phyloP scores from a whole-genome alignment of 805 yeast genomes.

The Cyberlindnera maritima region DNA sequence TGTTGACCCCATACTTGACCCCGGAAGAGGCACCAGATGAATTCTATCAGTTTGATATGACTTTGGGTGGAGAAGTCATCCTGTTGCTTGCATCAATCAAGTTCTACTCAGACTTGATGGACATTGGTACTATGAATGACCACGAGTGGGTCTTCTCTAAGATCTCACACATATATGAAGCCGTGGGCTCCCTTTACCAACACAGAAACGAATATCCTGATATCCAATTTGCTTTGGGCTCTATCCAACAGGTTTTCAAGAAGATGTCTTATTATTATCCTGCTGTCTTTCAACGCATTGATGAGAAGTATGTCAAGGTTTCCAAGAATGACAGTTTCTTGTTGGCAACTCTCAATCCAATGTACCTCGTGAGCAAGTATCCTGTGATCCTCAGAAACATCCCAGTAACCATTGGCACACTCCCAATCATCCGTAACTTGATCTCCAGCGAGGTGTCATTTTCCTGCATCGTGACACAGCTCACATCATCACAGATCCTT shows the following conservation, averaged over 20 bases:
- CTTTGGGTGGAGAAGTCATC: constrained; percentile 15
- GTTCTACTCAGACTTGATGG: constrained; percentile 19
- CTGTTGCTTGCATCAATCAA: constrained; percentile 16
- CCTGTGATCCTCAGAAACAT: constrained; percentile 10
- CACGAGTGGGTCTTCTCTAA: constrained; percentile 20
- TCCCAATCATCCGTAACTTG: constrained; percentile 18
- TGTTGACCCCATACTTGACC: constrained; percentile 14
- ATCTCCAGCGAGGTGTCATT: constrained; percentile 10
- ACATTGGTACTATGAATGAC: constrained; percentile 1
- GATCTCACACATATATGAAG: constrained; percentile 9
- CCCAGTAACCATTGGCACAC: constrained; percentile 9
- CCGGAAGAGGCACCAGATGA: constrained; percentile 17
- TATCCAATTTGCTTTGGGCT: constrained; percentile 18
- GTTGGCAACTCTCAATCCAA: constrained; percentile 19
- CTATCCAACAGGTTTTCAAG: constrained; percentile 17
- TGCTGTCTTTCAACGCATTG: constrained; percentile 7
- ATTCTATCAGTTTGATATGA: constrained; percentile 13
- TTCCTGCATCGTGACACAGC: constrained; percentile 4
- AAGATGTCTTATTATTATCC: constrained; percentile 18
- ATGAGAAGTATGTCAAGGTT: constrained; percentile 13
- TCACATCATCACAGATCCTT: constrained; percentile 11
- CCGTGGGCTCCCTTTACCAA: constrained; percentile 14
- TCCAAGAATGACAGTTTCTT: constrained; percentile 7
- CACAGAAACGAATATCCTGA: constrained; percentile 12
- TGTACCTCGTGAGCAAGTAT: constrained; percentile 15